Conservation (phyloP, 2,329 filamentous ascomycete genomes). For the Rhytidhysteron rufulum region DNA sequence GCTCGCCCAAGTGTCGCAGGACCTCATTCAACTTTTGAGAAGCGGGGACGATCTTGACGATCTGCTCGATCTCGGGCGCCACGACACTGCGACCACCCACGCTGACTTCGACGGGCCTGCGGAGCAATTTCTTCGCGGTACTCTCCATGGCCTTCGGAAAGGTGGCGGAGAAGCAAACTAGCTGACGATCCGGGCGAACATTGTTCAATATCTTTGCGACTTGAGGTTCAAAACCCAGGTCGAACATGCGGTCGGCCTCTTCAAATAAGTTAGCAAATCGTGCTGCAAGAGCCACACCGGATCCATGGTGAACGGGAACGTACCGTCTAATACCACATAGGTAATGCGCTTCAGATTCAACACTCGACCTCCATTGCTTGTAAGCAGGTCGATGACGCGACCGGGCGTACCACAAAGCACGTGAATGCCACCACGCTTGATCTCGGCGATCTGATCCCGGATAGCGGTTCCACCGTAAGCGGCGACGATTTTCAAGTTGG, state of each 20-base stretch:
- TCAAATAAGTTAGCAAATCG: too few species aligned
- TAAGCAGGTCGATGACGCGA: constrained; percentile 90
- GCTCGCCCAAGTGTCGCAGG: constrained; percentile 79
- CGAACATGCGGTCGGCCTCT: constrained; percentile 98
- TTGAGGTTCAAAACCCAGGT: constrained; percentile 98
- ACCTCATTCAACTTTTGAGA: constrained; percentile 85
- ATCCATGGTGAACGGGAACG: background rate
- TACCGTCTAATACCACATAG: constrained; percentile 70
- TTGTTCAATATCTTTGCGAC: constrained; percentile 95
- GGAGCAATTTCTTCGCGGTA: constrained; percentile 81
- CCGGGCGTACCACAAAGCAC: constrained; percentile 86
- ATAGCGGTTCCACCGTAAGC: constrained; percentile 95
- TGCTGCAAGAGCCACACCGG: too few species aligned
- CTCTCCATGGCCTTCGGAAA: constrained; percentile 93
- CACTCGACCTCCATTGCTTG: constrained; percentile 89
- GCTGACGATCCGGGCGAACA: constrained; percentile 87
- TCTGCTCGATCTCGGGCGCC: constrained; percentile 74
- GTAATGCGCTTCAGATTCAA: constrained; percentile 86
- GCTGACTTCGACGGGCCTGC: constrained; percentile 82
- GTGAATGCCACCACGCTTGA: constrained; percentile 93
- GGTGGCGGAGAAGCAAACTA: constrained; percentile 92
- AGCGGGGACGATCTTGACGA: constrained; percentile 70
- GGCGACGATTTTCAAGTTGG: constrained; percentile 81
- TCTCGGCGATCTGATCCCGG: constrained; percentile 93
- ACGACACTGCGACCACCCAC: constrained; percentile 79